Conservation (phyloP, 2,329 filamentous ascomycete genomes). For the Cladosporium sp. region DNA sequence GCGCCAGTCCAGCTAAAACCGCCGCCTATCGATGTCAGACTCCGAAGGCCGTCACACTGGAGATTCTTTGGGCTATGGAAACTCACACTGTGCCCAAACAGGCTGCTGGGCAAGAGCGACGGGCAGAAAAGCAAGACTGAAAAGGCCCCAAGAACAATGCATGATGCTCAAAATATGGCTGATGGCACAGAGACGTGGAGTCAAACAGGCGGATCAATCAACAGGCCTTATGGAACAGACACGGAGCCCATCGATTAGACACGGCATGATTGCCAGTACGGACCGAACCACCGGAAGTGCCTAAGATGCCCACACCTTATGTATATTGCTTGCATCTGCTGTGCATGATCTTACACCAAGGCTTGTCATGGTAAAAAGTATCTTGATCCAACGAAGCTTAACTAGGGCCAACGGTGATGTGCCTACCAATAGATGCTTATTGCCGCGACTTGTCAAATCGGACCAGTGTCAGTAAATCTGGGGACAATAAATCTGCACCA, state of each 20-base stretch:
- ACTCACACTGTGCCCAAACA: constrained; percentile 38
- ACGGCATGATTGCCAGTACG: constrained; percentile 1
- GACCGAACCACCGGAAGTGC: constrained; percentile 7
- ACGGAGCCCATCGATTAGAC: constrained; percentile 12
- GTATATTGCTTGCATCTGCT: background rate
- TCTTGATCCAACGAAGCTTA: background rate
- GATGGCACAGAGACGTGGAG: background rate
- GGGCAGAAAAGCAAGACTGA: background rate
- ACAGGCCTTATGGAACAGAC: background rate
- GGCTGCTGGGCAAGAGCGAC: constrained; percentile 14
- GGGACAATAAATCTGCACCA: background rate
- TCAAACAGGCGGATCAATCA: background rate
- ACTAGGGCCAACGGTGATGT: background rate
- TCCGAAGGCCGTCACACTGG: too few relatives aligned
- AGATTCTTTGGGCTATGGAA: background rate
- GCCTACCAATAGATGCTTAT: background rate
- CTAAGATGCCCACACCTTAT: background rate
- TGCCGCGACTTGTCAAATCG: background rate
- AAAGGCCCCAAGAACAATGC: background rate
- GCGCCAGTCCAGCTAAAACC: constrained; percentile 40
- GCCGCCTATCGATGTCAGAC: constrained; percentile 26
- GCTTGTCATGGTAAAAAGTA: background rate
- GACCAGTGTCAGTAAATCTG: background rate
- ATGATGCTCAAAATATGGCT: background rate
- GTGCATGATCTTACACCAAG: background rate